These are phyloP conservation scores for Colletotrichum sp. DNA, from an alignment of 2,329 filamentous ascomycete species.

Conservation along the genomic window DNA sequence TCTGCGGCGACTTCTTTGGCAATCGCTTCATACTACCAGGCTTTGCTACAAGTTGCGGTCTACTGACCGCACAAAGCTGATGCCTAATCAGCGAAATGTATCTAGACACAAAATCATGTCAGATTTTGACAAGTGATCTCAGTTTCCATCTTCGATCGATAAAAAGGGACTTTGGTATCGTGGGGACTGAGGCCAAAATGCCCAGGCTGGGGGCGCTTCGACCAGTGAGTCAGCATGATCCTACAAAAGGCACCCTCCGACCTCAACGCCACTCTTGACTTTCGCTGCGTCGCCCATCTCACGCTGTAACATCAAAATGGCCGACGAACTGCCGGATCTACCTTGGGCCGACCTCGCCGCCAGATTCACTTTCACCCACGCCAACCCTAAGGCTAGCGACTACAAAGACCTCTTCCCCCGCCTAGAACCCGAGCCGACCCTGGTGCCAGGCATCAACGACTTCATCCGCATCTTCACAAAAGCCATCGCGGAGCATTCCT, in stretches of 20 bases:
- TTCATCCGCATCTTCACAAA: conserved; percentile 16
- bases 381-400: background rate
- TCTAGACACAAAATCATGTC: background rate
- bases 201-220: background rate
- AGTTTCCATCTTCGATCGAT: fast-evolving
- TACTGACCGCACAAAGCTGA: background rate
- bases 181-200: background rate
- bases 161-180: background rate
- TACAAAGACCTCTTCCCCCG: conserved; percentile 15
- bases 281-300: background rate
- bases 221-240: background rate
- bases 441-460: conserved; percentile 15
- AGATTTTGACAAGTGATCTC: fast-evolving
- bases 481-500: background rate
- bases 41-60: background rate
- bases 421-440: background rate
- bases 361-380: conserved; percentile 6
- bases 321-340: conserved; percentile 23
- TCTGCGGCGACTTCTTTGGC: background rate
- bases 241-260: background rate
- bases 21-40: background rate
- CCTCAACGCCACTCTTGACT: background rate
- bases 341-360: conserved; percentile 16
- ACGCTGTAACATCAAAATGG: background rate
- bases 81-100: background rate